phyloP scores from a whole-genome alignment of 1,284 basidiomycete species.

The Ustilago trichophora region DNA sequence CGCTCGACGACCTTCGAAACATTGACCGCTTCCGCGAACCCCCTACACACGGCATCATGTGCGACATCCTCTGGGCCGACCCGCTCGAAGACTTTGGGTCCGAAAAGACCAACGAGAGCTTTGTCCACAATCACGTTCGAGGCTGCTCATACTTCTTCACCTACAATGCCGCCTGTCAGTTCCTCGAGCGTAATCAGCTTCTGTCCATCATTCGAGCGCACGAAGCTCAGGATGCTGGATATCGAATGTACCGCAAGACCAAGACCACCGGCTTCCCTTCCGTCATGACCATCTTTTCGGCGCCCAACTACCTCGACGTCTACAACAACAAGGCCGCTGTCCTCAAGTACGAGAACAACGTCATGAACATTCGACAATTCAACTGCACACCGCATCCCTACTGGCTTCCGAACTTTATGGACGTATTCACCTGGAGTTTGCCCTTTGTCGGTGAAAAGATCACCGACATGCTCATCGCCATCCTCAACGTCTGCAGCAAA shows the following conservation, averaged over 20 bases:
- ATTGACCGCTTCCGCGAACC: slow-evolving; percentile 95
- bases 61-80: slow-evolving; percentile 93
- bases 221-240: slow-evolving; percentile 92
- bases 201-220: slow-evolving; percentile 94
- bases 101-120: slow-evolving; percentile 85
- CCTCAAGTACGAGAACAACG: slow-evolving; percentile 94
- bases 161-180: slow-evolving; percentile 88
- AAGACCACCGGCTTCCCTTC: slow-evolving; percentile 88
- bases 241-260: slow-evolving; percentile 94
- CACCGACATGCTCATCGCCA: slow-evolving; percentile 94
- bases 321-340: slow-evolving; percentile 98
- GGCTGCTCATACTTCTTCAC: slow-evolving; percentile 98
- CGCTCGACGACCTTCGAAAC: slow-evolving; percentile 87
- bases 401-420: slow-evolving; percentile 98
- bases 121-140: slow-evolving; percentile 90
- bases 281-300: slow-evolving; percentile 96
- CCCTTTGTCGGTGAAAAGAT: slow-evolving; percentile 99
- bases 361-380: slow-evolving; percentile 93
- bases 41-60: slow-evolving; percentile 92
- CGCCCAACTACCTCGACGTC: slow-evolving; percentile 91
- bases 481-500: slow-evolving; percentile 90
- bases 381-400: slow-evolving; percentile 95
- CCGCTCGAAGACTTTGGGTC: slow-evolving; percentile 92
- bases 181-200: slow-evolving; percentile 90
- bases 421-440: slow-evolving; percentile 98